Conservation (phyloP, 768 basidiomycete genomes). For the Naganishia antarctica region DNA sequence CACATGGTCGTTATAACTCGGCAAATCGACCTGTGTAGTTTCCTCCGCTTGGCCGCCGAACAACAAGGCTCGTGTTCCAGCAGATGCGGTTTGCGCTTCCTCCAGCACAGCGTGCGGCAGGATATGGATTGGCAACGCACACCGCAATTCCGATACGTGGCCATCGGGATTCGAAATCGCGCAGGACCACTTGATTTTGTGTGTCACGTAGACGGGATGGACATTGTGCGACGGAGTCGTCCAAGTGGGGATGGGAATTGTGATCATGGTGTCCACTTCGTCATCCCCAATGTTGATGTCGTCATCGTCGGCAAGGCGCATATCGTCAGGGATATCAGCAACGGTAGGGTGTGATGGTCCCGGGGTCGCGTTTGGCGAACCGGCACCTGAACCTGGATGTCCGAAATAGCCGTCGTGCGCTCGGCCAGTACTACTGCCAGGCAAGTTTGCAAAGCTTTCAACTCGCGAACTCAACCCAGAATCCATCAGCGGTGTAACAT, state of each 20-base stretch:
- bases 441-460: slow-evolving; percentile 17
- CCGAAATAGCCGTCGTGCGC: slow-evolving; percentile 20
- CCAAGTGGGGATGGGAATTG: slow-evolving; percentile 60
- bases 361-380: slow-evolving; percentile 9
- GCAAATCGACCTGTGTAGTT: slow-evolving; percentile 68
- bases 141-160: slow-evolving; percentile 88
- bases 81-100: slow-evolving; percentile 68
- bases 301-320: slow-evolving; percentile 35
- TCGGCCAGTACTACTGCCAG: not conserved
- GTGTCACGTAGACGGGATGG: slow-evolving; percentile 69
- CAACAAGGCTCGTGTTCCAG: slow-evolving; percentile 70
- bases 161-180: slow-evolving; percentile 80
- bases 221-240: slow-evolving; percentile 66
- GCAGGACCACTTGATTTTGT: slow-evolving; percentile 64
- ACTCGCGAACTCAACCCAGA: slow-evolving; percentile 16
- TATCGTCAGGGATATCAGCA: slow-evolving; percentile 28
- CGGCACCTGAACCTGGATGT: not conserved
- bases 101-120: slow-evolving; percentile 67
- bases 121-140: slow-evolving; percentile 81
- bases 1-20: slow-evolving; percentile 82
- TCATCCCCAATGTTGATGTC: slow-evolving; percentile 47
- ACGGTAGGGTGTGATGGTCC: slow-evolving; percentile 30
- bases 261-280: slow-evolving; percentile 58
- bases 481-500: slow-evolving; percentile 19
- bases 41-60: slow-evolving; percentile 53